Base-by-base conservation (phyloP, 73 alveolate species). In the Breviolum minutum region DNA sequence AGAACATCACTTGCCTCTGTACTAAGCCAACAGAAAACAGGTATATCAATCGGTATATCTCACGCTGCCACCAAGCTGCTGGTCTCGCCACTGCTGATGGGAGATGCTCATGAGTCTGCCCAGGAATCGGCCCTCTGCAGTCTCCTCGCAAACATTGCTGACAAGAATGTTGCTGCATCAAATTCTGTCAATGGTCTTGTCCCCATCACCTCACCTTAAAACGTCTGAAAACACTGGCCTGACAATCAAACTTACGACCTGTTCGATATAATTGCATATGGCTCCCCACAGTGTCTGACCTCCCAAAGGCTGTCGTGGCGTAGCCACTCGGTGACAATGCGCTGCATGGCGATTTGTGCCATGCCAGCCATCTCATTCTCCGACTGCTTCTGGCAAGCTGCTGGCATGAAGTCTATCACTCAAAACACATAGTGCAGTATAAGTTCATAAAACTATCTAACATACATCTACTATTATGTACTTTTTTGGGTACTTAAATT, bases 251-350 rank as follows among this genome's bases (percentile, higher is more conserved):
- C 83, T 40, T 40, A 40, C 54, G 54, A 40, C 54, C 54, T 40
- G 54, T 40, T 40, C 54, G 54, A 40, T 40, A 40, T 40, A 40
- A 40, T 3, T 40, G 54, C 54, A 40, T 40, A 40, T 40, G 54
- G 54, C 54, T 40, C 54, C 54, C 54, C 54, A 32, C 82, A 32
- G 32, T 14, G 40, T 29, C 63, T 16, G 76, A 76, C 98, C 98
- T 92, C 98, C 98, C 98, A 92, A 14, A 92, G 73, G 98, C 91
- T 76, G 90, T 92, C 98, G 90, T 92, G 90, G 61, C 98, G 98
- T 17, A 92, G 98, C 98, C 98, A 92, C 69, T 92, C 98, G 29
- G 98, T 92, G 66, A 92, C 98, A 30, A 92, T 40, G 64, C 98
- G 98, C 73, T 92, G 98, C 98, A 92, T 92, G 90, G 87, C 89